Percentiles rank a stretch among this genome's conserved stretches.
Evolutionary conservation across 805 yeast species (phyloP).

Genomic region (Nakazawaea siamensis): DNA sequence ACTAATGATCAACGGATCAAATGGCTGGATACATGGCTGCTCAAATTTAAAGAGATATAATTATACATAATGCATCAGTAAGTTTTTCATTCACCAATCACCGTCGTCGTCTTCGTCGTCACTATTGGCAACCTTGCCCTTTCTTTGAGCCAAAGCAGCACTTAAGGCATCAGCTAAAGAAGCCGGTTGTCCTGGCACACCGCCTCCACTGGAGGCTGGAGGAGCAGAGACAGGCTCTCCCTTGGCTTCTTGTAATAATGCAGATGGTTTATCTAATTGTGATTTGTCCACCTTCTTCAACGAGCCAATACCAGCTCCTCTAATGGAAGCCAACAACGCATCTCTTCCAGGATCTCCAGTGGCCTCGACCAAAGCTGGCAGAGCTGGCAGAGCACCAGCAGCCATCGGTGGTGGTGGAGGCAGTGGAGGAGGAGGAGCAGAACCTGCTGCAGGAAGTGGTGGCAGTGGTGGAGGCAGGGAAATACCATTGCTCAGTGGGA

Average conservation of each 20-base stretch:
- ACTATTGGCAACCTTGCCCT: constrained; percentile 70
- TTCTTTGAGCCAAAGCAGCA: constrained; percentile 76
- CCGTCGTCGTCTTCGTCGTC: constrained; percentile 81
- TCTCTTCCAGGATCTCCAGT: constrained; percentile 57
- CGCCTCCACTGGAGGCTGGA: constrained; percentile 27
- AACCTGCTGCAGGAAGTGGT: constrained; percentile 9
- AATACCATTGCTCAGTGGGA: constrained; percentile 8
- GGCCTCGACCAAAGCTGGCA: constrained; percentile 23
- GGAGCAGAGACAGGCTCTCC: constrained; percentile 44
- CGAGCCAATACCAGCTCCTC: constrained; percentile 66
- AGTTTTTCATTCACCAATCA: constrained; percentile 49
- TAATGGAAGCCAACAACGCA: constrained; percentile 79
- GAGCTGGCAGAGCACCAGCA: constrained; percentile 28
- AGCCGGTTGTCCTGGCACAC: constrained; percentile 49
- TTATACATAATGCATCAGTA: constrained; percentile 1
- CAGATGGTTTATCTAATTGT: constrained; percentile 74
- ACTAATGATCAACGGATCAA: constrained; percentile 43
- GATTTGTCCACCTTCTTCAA: constrained; percentile 76
- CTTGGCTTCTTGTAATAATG: constrained; percentile 58
- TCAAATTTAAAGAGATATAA: constrained; percentile 27
- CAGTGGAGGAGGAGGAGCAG: constrained; percentile 20
- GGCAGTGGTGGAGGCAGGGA: constrained; percentile 13
- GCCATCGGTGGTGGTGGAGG: constrained; percentile 38
- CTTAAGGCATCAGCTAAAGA: constrained; percentile 81
- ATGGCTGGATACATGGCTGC: constrained; percentile 50